Conservation (phyloP, 2,329 filamentous ascomycete genomes). For the Graphilbum fragrans region DNA sequence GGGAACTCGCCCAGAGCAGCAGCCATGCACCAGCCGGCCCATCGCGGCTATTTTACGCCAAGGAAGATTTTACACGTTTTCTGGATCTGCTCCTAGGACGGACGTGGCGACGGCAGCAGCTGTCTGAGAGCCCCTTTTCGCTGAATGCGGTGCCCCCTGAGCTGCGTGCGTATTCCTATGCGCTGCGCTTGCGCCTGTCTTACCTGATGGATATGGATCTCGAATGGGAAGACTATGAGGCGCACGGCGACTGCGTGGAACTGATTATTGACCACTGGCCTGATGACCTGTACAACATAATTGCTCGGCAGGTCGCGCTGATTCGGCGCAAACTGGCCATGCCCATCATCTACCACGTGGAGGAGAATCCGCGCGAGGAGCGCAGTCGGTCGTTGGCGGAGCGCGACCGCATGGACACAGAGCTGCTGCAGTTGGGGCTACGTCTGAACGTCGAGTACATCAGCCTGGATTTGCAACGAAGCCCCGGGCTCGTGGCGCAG, state of each 20-base stretch:
- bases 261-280: constrained; percentile 47
- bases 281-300: constrained; percentile 30
- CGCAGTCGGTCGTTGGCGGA: constrained; percentile 24
- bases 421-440: constrained; percentile 49
- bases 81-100: constrained; percentile 45
- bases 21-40: constrained; percentile 28
- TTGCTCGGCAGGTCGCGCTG: constrained; percentile 43
- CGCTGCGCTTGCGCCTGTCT: constrained; percentile 49
- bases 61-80: constrained; percentile 48
- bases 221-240: constrained; percentile 40
- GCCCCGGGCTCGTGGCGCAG: constrained; percentile 31
- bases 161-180: constrained; percentile 45
- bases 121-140: constrained; percentile 48
- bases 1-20: not conserved
- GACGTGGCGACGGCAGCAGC: constrained; percentile 34
- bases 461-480: constrained; percentile 49
- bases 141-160: constrained; percentile 47
- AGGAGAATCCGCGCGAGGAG: constrained; percentile 33
- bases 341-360: constrained; percentile 46
- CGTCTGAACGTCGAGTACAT: constrained; percentile 55
- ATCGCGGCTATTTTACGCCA: constrained; percentile 44
- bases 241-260: constrained; percentile 46
- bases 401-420: constrained; percentile 34
- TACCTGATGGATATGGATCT: constrained; percentile 39
- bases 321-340: constrained; percentile 42